These are phyloP conservation scores for Pezicula neosporulosa DNA, from an alignment of 2,329 filamentous ascomycete genomes.

Conservation along the genomic window DNA sequence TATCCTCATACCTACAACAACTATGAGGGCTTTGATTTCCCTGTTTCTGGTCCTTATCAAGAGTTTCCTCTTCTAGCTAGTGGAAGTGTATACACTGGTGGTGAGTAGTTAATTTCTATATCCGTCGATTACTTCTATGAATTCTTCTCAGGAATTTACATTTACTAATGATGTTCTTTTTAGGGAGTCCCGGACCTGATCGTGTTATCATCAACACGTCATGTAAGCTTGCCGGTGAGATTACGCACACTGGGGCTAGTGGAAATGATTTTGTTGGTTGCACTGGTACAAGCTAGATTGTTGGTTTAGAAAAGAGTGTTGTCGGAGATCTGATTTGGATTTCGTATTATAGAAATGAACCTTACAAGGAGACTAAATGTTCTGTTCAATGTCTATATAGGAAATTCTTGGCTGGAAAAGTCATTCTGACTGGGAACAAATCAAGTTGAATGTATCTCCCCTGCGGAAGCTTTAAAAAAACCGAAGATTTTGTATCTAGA, in stretches of 20 bases:
- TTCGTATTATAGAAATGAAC: too few species aligned
- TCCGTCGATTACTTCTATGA: slow-evolving; percentile 5
- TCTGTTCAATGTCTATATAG: too few species aligned
- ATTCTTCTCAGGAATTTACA: not conserved
- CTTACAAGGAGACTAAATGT: too few species aligned
- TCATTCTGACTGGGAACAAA: too few species aligned
- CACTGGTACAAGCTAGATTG: slow-evolving; percentile 14
- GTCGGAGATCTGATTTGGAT: too few species aligned
- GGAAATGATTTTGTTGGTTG: slow-evolving; percentile 69
- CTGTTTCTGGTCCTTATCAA: slow-evolving; percentile 53
- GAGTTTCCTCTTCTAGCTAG: slow-evolving; percentile 57
- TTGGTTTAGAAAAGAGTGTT: too few species aligned
- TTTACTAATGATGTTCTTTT: not conserved
- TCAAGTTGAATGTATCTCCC: too few species aligned
- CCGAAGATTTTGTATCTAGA: too few species aligned
- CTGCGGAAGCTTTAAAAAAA: too few species aligned
- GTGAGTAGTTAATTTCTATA: slow-evolving; percentile 31
- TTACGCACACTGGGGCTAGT: slow-evolving; percentile 68
- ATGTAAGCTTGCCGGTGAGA: slow-evolving; percentile 56
- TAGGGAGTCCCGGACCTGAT: slow-evolving; percentile 62
- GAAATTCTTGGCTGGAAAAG: too few species aligned
- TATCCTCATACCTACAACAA: slow-evolving; percentile 59
- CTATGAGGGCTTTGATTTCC: slow-evolving; percentile 59
- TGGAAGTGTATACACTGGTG: slow-evolving; percentile 46
- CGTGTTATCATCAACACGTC: slow-evolving; percentile 59